Conservation (phyloP, 2,329 filamentous ascomycete genomes). For the Cercospora zeae-maydis region DNA sequence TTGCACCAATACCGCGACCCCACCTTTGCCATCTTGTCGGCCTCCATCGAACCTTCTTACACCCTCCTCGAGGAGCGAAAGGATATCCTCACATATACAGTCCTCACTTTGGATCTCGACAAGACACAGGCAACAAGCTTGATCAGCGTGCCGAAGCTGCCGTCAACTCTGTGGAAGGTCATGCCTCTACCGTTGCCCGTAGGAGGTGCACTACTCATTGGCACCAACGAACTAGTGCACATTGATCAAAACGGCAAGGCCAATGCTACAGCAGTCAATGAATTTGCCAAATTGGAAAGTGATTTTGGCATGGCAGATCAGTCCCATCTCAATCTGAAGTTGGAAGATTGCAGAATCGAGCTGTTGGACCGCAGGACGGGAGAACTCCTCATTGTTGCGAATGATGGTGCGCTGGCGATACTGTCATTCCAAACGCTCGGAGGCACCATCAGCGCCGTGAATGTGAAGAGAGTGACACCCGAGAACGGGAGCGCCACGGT, state of each 20-base stretch:
- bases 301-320: conserved; percentile 84
- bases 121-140: conserved; percentile 91
- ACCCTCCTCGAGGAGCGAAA: conserved; percentile 71
- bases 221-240: conserved; percentile 87
- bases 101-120: conserved; percentile 91
- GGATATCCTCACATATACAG: conserved; percentile 84
- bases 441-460: conserved; percentile 81
- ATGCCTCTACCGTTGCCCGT: conserved; percentile 80
- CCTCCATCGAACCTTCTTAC: conserved; percentile 67
- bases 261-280: conserved; percentile 87
- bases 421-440: conserved; percentile 85
- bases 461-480: conserved; percentile 61
- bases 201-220: conserved; percentile 81
- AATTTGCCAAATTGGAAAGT: conserved; percentile 78
- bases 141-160: conserved; percentile 77
- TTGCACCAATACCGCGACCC: conserved; percentile 96
- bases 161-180: conserved; percentile 80
- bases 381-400: conserved; percentile 79
- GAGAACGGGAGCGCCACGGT: conserved; percentile 63
- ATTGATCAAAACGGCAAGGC: conserved; percentile 93
- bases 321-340: conserved; percentile 69
- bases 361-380: conserved; percentile 71
- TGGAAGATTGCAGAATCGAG: conserved; percentile 79
- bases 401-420: conserved; percentile 69
- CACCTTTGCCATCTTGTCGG: conserved; percentile 90